These are phyloP conservation scores for Apiotrichum siamense DNA, from an alignment of 1,284 basidiomycete genomes.

Conservation along the genomic window DNA sequence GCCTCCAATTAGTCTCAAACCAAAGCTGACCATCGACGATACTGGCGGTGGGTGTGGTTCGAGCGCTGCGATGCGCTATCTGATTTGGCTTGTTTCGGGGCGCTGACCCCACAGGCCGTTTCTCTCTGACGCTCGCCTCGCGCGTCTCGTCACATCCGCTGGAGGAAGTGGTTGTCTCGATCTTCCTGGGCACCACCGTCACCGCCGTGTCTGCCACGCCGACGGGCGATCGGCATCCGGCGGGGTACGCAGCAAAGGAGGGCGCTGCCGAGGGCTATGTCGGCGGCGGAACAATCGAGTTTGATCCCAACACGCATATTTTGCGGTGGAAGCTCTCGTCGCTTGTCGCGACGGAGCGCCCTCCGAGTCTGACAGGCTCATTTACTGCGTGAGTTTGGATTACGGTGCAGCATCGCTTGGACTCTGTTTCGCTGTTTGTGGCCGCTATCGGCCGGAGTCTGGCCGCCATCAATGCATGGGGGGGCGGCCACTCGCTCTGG, in stretches of 20 bases:
- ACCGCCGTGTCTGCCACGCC: slow-evolving; percentile 50
- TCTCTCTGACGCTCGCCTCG: slow-evolving; percentile 66
- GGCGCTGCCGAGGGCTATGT: slow-evolving; percentile 42
- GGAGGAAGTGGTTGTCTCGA: slow-evolving; percentile 63
- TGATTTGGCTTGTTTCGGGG: no score
- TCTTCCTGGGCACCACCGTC: slow-evolving; percentile 67
- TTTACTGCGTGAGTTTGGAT: slow-evolving; percentile 55
- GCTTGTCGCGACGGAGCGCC: slow-evolving; percentile 60
- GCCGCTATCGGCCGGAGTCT: neutral
- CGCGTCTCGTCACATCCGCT: slow-evolving; percentile 60
- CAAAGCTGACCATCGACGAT: slow-evolving; percentile 57
- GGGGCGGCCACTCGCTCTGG: neutral
- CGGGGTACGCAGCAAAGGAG: slow-evolving; percentile 20
- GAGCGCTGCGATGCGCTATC: neutral
- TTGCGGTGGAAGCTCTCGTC: slow-evolving; percentile 69
- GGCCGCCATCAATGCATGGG: neutral
- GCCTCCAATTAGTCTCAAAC: slow-evolving; percentile 62
- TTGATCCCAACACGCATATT: slow-evolving; percentile 61
- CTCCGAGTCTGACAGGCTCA: slow-evolving; percentile 67
- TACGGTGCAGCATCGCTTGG: no score
- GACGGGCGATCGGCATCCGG: slow-evolving; percentile 36
- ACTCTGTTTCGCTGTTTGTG: no score
- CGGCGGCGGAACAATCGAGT: slow-evolving; percentile 66
- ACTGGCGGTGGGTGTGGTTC: slow-evolving; percentile 55
- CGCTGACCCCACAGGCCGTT: slow-evolving; percentile 53